A percentile compares a stretch with the other conserved stretches of the same genome.
These are phyloP conservation scores for Curvularia verruculosa DNA, from an alignment of 2,329 filamentous ascomycete species.

Conservation along the genomic window DNA sequence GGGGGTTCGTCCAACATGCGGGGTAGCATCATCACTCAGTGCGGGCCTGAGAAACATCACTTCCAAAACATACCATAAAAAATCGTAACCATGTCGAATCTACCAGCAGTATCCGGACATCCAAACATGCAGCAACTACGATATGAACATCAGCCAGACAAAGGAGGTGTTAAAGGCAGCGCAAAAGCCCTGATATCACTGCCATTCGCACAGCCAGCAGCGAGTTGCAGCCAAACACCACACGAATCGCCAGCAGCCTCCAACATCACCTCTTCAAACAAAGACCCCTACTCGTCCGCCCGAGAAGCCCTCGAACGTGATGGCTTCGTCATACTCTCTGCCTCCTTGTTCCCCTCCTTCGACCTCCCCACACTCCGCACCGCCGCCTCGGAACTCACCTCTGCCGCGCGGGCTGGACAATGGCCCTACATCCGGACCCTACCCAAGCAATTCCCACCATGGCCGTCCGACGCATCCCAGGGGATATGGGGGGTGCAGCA, in stretches of 20 bases:
- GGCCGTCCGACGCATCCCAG: constrained; percentile 64
- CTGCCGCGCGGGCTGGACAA: constrained; percentile 68
- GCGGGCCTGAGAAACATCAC: too few species aligned
- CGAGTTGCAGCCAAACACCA: constrained; percentile 4
- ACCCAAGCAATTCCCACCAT: constrained; percentile 90
- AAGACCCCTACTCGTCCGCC: constrained; percentile 37
- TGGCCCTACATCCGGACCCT: constrained; percentile 86
- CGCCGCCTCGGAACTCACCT: constrained; percentile 64
- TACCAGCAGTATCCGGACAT: too few species aligned
- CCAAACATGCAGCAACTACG: background rate
- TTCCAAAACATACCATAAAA: background rate
- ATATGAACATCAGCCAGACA: constrained; percentile 19
- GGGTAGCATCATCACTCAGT: constrained; percentile 12
- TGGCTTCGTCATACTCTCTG: constrained; percentile 77
- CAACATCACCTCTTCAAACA: constrained; percentile 16
- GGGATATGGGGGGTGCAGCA: constrained; percentile 93
- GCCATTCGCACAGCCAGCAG: constrained; percentile 15
- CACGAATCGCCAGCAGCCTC: constrained; percentile 1
- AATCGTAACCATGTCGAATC: too few species aligned
- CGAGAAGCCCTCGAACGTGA: constrained; percentile 67
- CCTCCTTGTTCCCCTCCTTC: constrained; percentile 61
- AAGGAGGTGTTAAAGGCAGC: constrained; percentile 16
- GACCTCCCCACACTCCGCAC: constrained; percentile 64
- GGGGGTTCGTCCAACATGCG: constrained; percentile 7
- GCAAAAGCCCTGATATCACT: constrained; percentile 18